Percentiles rank a stretch among this genome's conserved stretches.
These are phyloP conservation scores for Diversispora epigaea DNA, from an alignment of 192 early-diverging fungal genomes.

Conservation along the genomic window DNA sequence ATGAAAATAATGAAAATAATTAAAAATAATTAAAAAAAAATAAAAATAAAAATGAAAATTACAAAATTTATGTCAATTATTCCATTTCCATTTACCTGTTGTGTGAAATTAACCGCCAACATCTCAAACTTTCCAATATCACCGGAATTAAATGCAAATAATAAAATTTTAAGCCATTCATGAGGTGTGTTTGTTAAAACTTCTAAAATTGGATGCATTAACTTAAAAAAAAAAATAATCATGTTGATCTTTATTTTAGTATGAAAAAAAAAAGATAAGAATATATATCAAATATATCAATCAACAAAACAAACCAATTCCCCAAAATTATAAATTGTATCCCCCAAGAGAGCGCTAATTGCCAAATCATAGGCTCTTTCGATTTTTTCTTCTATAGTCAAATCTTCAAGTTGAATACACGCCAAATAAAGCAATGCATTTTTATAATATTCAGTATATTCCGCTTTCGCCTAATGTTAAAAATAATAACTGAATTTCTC, in stretches of 20 bases:
- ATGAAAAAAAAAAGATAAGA: too few species aligned
- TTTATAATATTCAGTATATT: slow-evolving; percentile 94
- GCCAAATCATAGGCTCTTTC: slow-evolving; percentile 91
- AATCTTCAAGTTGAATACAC: slow-evolving; percentile 82
- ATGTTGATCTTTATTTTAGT: too few species aligned
- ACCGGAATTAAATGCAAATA: slow-evolving; percentile 92
- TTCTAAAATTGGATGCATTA: slow-evolving; percentile 88
- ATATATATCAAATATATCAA: neutral
- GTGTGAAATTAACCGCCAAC: slow-evolving; percentile 67
- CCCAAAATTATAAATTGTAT: slow-evolving; percentile 99
- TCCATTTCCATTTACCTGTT: slow-evolving; percentile 50
- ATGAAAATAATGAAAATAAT: too few species aligned
- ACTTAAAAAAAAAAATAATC: slow-evolving; percentile 42
- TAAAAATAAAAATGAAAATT: slow-evolving; percentile 13
- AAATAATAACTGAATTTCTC: neutral
- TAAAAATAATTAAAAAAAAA: slow-evolving; percentile 30
- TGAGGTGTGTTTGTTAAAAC: slow-evolving; percentile 70
- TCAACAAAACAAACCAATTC: slow-evolving; percentile 75
- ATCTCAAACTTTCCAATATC: slow-evolving; percentile 91
- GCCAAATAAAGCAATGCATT: slow-evolving; percentile 92
- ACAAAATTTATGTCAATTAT: slow-evolving; percentile 1
- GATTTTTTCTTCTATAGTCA: slow-evolving; percentile 72
- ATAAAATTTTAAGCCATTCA: slow-evolving; percentile 82
- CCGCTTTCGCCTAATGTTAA: slow-evolving; percentile 70
- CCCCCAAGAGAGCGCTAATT: slow-evolving; percentile 88